A percentile compares a stretch with the other conserved stretches of the same genome.
phyloP scores from a whole-genome alignment of 345 rosid genomes.

The Aquilaria malaccensis region DNA sequence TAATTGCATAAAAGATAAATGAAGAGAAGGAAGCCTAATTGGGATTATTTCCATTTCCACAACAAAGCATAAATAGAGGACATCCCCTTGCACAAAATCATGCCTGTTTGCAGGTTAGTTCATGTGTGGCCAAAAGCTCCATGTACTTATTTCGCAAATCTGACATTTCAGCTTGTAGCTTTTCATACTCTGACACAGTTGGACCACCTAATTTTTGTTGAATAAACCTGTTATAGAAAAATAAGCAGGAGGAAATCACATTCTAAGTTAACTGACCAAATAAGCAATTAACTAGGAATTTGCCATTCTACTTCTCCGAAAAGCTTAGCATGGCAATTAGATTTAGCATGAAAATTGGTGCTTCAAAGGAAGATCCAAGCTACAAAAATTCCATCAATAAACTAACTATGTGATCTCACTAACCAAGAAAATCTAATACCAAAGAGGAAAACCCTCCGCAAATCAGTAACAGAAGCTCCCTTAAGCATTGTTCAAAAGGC shows the following conservation, averaged over 20 bases:
- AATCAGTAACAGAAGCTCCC: no score
- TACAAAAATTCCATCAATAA: no score
- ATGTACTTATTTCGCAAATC: constrained; percentile 61
- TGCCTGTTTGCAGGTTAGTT: constrained; percentile 72
- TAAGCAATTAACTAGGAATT: no score
- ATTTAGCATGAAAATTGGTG: no score
- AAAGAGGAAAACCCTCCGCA: no score
- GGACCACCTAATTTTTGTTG: constrained; percentile 90
- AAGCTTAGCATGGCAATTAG: no score
- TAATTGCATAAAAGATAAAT: neutral
- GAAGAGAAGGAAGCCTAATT: neutral
- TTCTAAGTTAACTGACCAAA: no score
- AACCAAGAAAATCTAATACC: no score
- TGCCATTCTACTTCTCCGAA: no score
- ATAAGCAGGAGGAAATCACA: neutral
- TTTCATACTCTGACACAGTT: constrained; percentile 62
- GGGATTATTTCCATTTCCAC: neutral
- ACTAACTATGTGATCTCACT: no score
- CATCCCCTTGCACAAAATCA: neutral
- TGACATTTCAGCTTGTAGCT: constrained; percentile 72
- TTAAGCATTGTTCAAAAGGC: no score
- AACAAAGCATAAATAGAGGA: neutral
- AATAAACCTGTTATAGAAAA: constrained; percentile 43
- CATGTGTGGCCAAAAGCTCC: constrained; percentile 63
- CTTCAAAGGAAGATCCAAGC: no score